Conservation (phyloP, 805 yeast genomes). For the Wickerhamiella qilinensis region DNA sequence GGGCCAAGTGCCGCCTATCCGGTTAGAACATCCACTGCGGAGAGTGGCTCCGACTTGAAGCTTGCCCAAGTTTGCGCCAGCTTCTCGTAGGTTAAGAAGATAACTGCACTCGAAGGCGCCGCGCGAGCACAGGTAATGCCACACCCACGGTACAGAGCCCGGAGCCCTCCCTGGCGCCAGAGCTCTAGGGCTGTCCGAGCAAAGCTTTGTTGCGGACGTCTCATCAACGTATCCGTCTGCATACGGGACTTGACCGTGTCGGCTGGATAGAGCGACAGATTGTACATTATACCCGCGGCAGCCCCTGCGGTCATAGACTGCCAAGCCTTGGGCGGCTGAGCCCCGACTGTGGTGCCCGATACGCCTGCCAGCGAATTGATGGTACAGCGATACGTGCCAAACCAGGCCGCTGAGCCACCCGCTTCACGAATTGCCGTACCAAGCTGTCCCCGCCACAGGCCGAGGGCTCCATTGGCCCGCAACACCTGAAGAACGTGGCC, state of each 20-base stretch:
- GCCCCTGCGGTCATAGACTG: constrained; percentile 70
- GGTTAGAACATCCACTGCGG: too few species aligned
- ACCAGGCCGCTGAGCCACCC: constrained; percentile 89
- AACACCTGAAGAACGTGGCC: constrained; percentile 30
- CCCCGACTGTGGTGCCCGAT: constrained; percentile 4
- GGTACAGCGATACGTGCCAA: constrained; percentile 65
- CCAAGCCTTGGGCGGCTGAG: constrained; percentile 11
- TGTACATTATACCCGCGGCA: constrained; percentile 68
- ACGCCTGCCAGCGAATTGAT: constrained; percentile 10
- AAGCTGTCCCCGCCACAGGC: constrained; percentile 78
- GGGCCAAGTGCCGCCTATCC: too few species aligned
- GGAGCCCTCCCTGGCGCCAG: constrained; percentile 39
- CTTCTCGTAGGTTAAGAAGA: constrained; percentile 62
- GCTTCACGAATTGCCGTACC: constrained; percentile 72
- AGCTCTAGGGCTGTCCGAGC: constrained; percentile 26
- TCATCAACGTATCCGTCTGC: constrained; percentile 42
- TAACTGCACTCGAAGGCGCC: constrained; percentile 78
- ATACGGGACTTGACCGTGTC: constrained; percentile 80
- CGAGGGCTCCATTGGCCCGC: constrained; percentile 39
- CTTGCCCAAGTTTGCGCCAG: constrained; percentile 9
- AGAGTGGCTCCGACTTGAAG: too few species aligned
- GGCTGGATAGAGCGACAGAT: constrained; percentile 68
- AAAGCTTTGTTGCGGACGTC: constrained; percentile 22
- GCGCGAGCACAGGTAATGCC: constrained; percentile 71
- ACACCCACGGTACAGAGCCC: constrained; percentile 68